Evolutionary conservation across 371 early-diverging fungal species (phyloP).

Genomic region (Zychaea mexicana): DNA sequence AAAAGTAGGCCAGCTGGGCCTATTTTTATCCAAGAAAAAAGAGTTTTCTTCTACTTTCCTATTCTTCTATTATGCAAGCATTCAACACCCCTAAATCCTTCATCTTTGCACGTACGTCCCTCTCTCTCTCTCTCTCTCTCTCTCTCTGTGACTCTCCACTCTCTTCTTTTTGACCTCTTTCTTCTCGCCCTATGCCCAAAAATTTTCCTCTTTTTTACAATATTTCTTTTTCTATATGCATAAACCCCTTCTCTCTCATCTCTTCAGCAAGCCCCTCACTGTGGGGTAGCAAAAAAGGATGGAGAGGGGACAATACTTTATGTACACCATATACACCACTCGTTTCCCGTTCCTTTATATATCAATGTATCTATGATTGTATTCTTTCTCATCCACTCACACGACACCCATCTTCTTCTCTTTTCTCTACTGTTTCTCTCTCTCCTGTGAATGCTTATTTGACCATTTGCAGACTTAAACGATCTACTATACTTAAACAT

Average conservation of each 20-base stretch:
- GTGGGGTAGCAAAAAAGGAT: background rate
- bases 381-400: background rate
- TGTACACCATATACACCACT: background rate
- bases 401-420: no score
- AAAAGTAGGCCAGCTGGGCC: no score
- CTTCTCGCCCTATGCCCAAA: background rate
- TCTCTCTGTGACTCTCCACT: background rate
- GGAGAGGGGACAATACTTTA: background rate
- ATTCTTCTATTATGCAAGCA: background rate
- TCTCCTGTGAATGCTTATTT: background rate
- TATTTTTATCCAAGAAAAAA: background rate
- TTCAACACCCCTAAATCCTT: no score
- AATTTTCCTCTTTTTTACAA: background rate
- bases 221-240: background rate
- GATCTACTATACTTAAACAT: background rate
- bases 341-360: background rate
- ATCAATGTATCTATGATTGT: conserved; percentile 5
- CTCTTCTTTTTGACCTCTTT: background rate
- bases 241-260: background rate
- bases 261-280: background rate
- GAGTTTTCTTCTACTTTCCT: background rate
- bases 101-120: background rate
- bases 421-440: background rate
- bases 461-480: background rate
- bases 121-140: conserved; percentile 5